phyloP scores from a whole-genome alignment of 2,329 filamentous ascomycete genomes.

The Aureobasidium sp. region DNA sequence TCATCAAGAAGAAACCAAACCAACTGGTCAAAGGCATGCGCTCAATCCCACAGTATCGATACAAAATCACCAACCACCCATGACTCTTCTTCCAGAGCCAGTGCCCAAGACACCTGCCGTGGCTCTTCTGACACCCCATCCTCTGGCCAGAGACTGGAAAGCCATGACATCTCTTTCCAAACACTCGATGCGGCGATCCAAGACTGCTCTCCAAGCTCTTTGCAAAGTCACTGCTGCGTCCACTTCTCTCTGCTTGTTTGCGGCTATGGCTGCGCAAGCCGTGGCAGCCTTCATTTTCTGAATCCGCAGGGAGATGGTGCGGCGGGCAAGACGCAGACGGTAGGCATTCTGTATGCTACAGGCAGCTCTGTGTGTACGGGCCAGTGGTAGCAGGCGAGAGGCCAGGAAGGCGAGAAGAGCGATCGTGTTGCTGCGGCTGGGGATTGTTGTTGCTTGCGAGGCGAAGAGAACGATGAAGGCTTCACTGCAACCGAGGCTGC shows the following conservation, averaged over 20 bases:
- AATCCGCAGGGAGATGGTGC: conserved; percentile 29
- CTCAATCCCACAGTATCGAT: not conserved
- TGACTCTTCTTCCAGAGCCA: conserved; percentile 27
- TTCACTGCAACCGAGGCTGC: conserved; percentile 32
- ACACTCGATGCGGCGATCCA: conserved; percentile 30
- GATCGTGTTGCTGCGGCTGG: conserved; percentile 49
- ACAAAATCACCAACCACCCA: conserved; percentile 21
- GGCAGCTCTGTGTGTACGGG: conserved; percentile 45
- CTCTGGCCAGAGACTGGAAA: conserved; percentile 40
- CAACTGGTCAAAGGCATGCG: not conserved
- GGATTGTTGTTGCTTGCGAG: conserved; percentile 33
- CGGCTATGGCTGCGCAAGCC: conserved; percentile 42
- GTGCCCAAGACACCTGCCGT: conserved; percentile 14
- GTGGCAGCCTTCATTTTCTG: conserved; percentile 37
- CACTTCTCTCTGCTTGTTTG: conserved; percentile 26
- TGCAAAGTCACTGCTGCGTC: conserved; percentile 40
- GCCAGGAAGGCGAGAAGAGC: conserved; percentile 54
- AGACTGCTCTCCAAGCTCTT: conserved; percentile 35
- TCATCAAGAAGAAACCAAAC: not conserved
- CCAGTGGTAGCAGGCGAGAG: conserved; percentile 49
- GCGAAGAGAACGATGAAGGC: conserved; percentile 40
- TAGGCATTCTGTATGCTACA: conserved; percentile 47
- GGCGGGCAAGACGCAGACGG: conserved; percentile 33
- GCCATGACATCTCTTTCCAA: conserved; percentile 32
- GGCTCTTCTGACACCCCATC: conserved; percentile 33